Evolutionary conservation across 306 rosid genomes (phyloP).

Genomic region (Rosa multiflora): DNA sequence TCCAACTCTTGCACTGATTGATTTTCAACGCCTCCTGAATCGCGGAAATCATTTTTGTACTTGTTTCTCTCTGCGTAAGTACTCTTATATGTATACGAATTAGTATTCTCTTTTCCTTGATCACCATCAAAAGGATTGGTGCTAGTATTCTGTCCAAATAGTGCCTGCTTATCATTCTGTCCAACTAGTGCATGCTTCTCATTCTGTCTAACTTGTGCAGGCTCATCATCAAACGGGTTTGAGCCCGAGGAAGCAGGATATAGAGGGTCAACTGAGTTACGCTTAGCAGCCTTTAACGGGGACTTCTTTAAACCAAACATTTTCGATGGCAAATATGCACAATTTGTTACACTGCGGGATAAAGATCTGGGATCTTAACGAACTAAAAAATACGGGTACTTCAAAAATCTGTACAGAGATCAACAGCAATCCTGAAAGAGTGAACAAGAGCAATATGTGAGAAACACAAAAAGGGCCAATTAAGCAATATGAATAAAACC

Average conservation of each 20-base stretch:
- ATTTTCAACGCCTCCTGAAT: conserved; percentile 78
- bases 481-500: conserved; percentile 5
- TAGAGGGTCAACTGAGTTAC: conserved; percentile 39
- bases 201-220: conserved; percentile 38
- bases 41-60: conserved; percentile 72
- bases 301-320: conserved; percentile 82
- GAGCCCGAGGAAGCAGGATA: conserved; percentile 49
- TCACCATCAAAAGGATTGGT: conserved; percentile 74
- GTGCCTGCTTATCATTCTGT: conserved; percentile 32
- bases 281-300: conserved; percentile 55
- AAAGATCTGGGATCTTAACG: conserved; percentile 17
- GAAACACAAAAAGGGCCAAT: background rate
- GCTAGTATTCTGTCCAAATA: conserved; percentile 36
- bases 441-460: conserved; percentile 23
- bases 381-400: conserved; percentile 13
- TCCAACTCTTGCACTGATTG: conserved; percentile 92
- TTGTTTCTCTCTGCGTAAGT: conserved; percentile 51
- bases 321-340: conserved; percentile 18
- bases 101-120: conserved; percentile 38
- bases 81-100: conserved; percentile 29
- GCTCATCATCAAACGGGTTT: conserved; percentile 55
- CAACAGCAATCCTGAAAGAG: conserved; percentile 56
- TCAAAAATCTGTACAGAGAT: conserved; percentile 9
- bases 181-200: background rate
- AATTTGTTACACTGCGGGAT: conserved; percentile 6